Evolutionary conservation across 768 basidiomycete genomes (phyloP), one percentile per base, ranked within the genome.

Genomic region (Suillus weaverae): DNA sequence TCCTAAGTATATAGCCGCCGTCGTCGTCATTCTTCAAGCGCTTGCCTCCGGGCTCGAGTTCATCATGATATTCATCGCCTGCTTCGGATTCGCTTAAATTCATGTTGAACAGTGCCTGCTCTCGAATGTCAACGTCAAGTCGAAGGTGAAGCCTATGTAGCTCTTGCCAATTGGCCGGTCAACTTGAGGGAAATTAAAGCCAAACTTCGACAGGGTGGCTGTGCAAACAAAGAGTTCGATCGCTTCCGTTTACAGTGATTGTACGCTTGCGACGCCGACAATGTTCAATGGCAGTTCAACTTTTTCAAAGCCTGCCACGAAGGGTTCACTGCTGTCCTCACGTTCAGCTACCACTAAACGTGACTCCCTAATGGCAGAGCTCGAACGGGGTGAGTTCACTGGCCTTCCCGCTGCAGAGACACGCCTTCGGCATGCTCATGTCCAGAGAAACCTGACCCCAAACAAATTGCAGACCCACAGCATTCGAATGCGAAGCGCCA

Each of bases 401-500:
- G 18, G 22, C 55, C 38, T 62, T 26, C 44, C 38, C 7, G 16
- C n/a, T 56, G 13, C 16, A 14, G 56, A 39, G 18, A 20, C 30
- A 41, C 18, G 39, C 38, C 57, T 57, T 57, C 16, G 56, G 56
- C 9, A 39, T 57, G 22, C 56, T 57, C 26, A 57, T 57, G 16
- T 57, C 26, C 26, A 57, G 41, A 59, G 57, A 41, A 59, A 59
- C 39, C 57, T 59, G 38, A 59, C 39, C 57, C 10, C 57, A 59
- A 59, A 30, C 41, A 18, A 41, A 59, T 59, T 41, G 26, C 57
- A 91, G 89, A 91, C 70, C 86, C 88, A 3, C 86, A 89, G 51
- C 80, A 85, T 43, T 88, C 87, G 3, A 81, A 85, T 0, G 83
- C 89, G 14, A 91, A 89, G 73, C 84, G 89, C 13, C 87, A 86